These are phyloP conservation scores for Saksenaea oblongispora DNA, from an alignment of 371 early-diverging fungal genomes.

Conservation along the genomic window DNA sequence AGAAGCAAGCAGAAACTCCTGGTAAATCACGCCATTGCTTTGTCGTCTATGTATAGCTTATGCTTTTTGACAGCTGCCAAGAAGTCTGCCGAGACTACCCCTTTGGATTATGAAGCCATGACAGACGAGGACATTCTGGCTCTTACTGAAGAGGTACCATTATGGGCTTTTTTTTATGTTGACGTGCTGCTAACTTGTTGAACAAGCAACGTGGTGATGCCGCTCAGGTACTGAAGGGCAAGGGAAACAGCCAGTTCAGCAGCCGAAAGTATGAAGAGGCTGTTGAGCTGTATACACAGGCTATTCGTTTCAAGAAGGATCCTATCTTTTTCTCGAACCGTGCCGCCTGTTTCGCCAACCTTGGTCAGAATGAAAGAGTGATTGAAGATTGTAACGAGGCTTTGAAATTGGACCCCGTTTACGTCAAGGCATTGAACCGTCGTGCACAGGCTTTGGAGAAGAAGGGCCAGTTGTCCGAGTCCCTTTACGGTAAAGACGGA, in stretches of 20 bases:
- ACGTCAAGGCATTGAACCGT: slow-evolving; percentile 81
- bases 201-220: slow-evolving; percentile 62
- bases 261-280: slow-evolving; percentile 85
- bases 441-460: slow-evolving; percentile 85
- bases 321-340: slow-evolving; percentile 93
- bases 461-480: slow-evolving; percentile 64
- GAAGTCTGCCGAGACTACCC: slow-evolving; percentile 26
- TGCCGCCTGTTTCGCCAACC: slow-evolving; percentile 87
- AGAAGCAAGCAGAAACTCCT: slow-evolving; percentile 24
- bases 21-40: neutral
- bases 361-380: slow-evolving; percentile 71
- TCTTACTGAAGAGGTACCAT: slow-evolving; percentile 52
- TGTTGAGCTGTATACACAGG: slow-evolving; percentile 84
- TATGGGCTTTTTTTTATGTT: neutral
- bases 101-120: slow-evolving; percentile 52
- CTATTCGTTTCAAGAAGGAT: slow-evolving; percentile 77
- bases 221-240: slow-evolving; percentile 77
- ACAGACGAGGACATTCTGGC: slow-evolving; percentile 60
- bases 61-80: slow-evolving; percentile 11
- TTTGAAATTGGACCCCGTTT: slow-evolving; percentile 73
- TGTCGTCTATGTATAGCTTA: neutral
- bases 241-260: slow-evolving; percentile 87
- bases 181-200: neutral
- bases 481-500: slow-evolving; percentile 69
- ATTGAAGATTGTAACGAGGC: slow-evolving; percentile 75